Evolutionary conservation across 192 early-diverging fungal species (phyloP), one percentile per base, ranked within the genome.

Genomic region (Obelidium mucronatum): DNA sequence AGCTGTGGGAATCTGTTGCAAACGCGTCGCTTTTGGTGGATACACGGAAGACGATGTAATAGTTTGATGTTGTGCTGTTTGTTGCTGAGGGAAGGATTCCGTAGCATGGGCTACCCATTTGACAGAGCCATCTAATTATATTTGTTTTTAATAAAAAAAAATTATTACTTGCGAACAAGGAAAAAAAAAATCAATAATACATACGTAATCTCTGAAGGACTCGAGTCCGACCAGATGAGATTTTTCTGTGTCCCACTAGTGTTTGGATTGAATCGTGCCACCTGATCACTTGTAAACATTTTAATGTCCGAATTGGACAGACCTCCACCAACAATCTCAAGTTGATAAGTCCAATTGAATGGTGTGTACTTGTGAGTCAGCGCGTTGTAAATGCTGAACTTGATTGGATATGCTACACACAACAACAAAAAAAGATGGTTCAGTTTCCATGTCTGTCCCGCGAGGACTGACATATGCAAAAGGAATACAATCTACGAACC

Each of bases 91-190:
- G 73, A 11, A 64, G 3, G 60, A 74, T 44, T 40, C 60, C 58
- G 28, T 74, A 63, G 40, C 73, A 74, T 22, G 73, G 73, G 40
- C 39, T 48, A 4, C 11, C 24, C 8, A 17, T n/a, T 64, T 61
- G 60, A 40, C 73, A 74, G 15, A 64, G 22, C 73, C 73, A 74
- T 48, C 71, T 73, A 26, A 31, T n/a, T 51, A 5, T 0, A 52
- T 33, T 33, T 33, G 1, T 52, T 53, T 53, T 48, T 48, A 48
- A 48, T 48, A 15, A n/a, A n/a, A n/a, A n/a, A n/a, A n/a, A n/a
- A n/a, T n/a, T n/a, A n/a, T n/a, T n/a, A n/a, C 11, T 0, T 48
- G 44, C 11, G 44, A 65, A 36, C 11, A 24, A 40, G 63, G 35
- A 6, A n/a, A n/a, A n/a, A n/a, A n/a, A n/a, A n/a, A n/a, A n/a